A percentile compares a stretch with the other conserved stretches of the same genome.
Conservation (phyloP, 257 asterid species). For the Solanum neorickii region DNA sequence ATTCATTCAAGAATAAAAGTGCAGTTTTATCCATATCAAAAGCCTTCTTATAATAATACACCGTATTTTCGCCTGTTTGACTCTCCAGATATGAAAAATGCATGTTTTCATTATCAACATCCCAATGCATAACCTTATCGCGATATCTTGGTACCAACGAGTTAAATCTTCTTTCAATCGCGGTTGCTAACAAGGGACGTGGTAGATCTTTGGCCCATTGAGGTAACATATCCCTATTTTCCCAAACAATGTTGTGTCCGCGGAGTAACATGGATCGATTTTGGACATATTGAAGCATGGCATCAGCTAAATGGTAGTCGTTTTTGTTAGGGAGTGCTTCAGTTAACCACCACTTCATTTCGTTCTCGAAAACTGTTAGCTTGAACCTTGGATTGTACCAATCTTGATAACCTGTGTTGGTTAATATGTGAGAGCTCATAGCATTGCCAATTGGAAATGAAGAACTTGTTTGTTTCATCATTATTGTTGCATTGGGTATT, state of each 20-base stretch:
- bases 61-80: background rate
- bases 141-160: constrained; percentile 7
- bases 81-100: background rate
- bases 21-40: constrained; percentile 12
- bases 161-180: background rate
- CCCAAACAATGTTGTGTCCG: constrained; percentile 30
- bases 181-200: background rate
- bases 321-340: background rate
- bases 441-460: constrained; percentile 37
- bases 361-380: constrained; percentile 18
- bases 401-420: constrained; percentile 28
- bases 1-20: constrained; percentile 21
- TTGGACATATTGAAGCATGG: constrained; percentile 5
- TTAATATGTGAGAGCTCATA: constrained; percentile 26
- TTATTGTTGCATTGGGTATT: constrained; percentile 21
- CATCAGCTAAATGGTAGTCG: constrained; percentile 7
- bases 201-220: background rate
- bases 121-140: constrained; percentile 23
- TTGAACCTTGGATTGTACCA: constrained; percentile 14
- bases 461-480: constrained; percentile 21
- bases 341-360: constrained; percentile 5
- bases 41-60: background rate
- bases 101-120: constrained; percentile 26
- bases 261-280: constrained; percentile 3
- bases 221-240: background rate